Conservation (phyloP, 2,329 filamentous ascomycete species). For the Talaromyces verruculosus region DNA sequence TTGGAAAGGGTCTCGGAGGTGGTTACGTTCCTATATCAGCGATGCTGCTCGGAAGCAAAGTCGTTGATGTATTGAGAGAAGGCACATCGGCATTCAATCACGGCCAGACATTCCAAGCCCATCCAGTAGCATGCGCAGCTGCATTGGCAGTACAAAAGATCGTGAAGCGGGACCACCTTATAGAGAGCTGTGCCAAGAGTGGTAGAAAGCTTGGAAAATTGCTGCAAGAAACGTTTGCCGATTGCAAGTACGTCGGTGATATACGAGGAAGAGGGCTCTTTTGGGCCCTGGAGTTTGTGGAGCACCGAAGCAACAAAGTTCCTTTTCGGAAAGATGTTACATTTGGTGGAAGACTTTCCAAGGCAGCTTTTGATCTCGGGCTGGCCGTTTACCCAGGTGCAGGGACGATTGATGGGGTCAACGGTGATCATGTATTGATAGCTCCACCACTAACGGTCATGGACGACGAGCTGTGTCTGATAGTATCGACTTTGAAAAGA, state of each 20-base stretch:
- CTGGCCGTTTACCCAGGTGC: constrained; percentile 63
- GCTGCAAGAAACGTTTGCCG: constrained; percentile 45
- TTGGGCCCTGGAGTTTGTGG: constrained; percentile 13
- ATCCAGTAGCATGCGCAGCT: constrained; percentile 57
- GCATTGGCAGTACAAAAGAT: constrained; percentile 63
- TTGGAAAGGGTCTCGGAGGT: constrained; percentile 60
- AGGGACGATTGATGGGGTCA: constrained; percentile 58
- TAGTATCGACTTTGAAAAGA: not conserved
- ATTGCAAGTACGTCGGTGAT: constrained; percentile 53
- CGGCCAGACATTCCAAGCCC: constrained; percentile 62
- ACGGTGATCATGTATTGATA: constrained; percentile 53
- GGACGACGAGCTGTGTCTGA: not conserved
- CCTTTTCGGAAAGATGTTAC: not conserved
- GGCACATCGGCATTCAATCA: constrained; percentile 57
- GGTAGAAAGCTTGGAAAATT: constrained; percentile 47
- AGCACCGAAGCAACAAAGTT: constrained; percentile 3
- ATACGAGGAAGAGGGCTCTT: constrained; percentile 17
- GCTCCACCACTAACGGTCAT: constrained; percentile 11
- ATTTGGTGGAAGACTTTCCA: not conserved
- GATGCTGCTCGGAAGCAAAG: constrained; percentile 52
- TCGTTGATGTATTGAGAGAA: constrained; percentile 50
- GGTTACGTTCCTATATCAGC: constrained; percentile 58
- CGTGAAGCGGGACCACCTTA: constrained; percentile 56
- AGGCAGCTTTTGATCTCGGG: constrained; percentile 4
- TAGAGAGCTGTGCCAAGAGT: constrained; percentile 58